phyloP scores from a whole-genome alignment of 768 basidiomycete genomes.

The Cubamyces sp. region DNA sequence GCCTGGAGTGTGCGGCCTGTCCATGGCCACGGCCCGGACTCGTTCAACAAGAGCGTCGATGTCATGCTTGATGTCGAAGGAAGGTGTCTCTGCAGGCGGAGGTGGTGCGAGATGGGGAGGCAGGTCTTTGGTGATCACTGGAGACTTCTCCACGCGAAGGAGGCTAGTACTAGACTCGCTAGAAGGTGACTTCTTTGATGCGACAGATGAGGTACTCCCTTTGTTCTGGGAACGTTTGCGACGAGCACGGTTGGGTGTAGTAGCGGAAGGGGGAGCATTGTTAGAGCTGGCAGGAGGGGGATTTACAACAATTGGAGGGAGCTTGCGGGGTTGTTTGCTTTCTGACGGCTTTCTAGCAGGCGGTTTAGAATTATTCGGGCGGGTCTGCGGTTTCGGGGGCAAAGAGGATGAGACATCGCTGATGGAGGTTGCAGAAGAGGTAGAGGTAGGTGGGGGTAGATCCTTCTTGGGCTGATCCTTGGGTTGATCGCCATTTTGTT shows the following conservation, averaged over 20 bases:
- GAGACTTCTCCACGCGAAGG: slow-evolving; percentile 29
- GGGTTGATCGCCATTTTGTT: slow-evolving; percentile 11
- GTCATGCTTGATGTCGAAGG: slow-evolving; percentile 59
- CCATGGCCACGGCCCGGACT: slow-evolving; percentile 75
- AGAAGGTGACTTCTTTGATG: slow-evolving; percentile 29
- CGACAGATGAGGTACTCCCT: slow-evolving; percentile 27
- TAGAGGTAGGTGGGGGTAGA: slow-evolving; percentile 11
- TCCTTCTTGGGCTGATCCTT: slow-evolving; percentile 30
- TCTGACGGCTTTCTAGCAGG: slow-evolving; percentile 22
- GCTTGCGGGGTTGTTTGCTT: slow-evolving; percentile 26
- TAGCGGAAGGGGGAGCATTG: slow-evolving; percentile 45
- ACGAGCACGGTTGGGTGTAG: slow-evolving; percentile 34
- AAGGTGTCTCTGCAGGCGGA: slow-evolving; percentile 37
- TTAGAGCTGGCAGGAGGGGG: slow-evolving; percentile 27
- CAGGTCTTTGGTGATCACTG: slow-evolving; percentile 51
- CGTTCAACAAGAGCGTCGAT: slow-evolving; percentile 81
- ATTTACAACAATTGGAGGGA: slow-evolving; percentile 25
- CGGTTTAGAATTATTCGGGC: slow-evolving; percentile 22
- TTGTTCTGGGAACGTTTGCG: slow-evolving; percentile 55
- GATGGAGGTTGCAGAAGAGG: slow-evolving; percentile 2
- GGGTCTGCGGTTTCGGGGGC: slow-evolving; percentile 22
- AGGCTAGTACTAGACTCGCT: slow-evolving; percentile 21
- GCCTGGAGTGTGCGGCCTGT: slow-evolving; percentile 67
- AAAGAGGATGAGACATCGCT: slow-evolving; percentile 14
- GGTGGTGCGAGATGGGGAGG: slow-evolving; percentile 56